These are phyloP conservation scores for Fusarium luffae DNA, from an alignment of 2,329 filamentous ascomycete genomes.

Conservation along the genomic window DNA sequence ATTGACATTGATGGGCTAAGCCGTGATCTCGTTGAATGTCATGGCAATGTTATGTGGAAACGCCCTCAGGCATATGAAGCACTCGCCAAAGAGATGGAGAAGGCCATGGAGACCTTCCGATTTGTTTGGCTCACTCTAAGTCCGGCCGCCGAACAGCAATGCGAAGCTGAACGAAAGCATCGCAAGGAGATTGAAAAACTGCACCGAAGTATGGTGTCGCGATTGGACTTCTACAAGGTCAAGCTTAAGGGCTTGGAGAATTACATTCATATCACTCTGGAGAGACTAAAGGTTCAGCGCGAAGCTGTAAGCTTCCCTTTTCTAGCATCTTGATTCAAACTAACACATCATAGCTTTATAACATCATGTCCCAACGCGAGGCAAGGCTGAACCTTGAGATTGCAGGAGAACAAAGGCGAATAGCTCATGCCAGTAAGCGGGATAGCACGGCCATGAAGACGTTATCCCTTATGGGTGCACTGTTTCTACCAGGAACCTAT, in stretches of 20 bases:
- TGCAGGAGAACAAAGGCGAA: slow-evolving; percentile 67
- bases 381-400: slow-evolving; percentile 72
- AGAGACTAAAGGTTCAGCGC: slow-evolving; percentile 70
- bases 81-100: slow-evolving; percentile 61
- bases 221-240: slow-evolving; percentile 69
- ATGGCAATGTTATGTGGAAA: slow-evolving; percentile 71
- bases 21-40: slow-evolving; percentile 71
- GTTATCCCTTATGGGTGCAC: slow-evolving; percentile 69
- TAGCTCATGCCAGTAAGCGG: slow-evolving; percentile 69
- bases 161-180: slow-evolving; percentile 45
- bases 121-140: slow-evolving; percentile 36
- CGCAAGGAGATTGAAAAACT: slow-evolving; percentile 55
- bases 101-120: slow-evolving; percentile 59
- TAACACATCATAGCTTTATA: slow-evolving; percentile 64
- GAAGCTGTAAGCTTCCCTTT: slow-evolving; percentile 60
- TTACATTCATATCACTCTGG: slow-evolving; percentile 71
- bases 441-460: slow-evolving; percentile 75
- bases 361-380: slow-evolving; percentile 73
- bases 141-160: slow-evolving; percentile 33
- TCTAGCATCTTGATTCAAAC: slow-evolving; percentile 23
- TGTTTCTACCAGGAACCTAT: slow-evolving; percentile 72
- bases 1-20: slow-evolving; percentile 70
- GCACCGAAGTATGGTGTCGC: slow-evolving; percentile 63
- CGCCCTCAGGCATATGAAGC: slow-evolving; percentile 69
- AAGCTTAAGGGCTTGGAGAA: slow-evolving; percentile 72